A percentile compares a stretch with the other conserved stretches of the same genome.
Conservation (phyloP, 495 filamentous ascomycete species). For the Lepidopterella palustris region DNA sequence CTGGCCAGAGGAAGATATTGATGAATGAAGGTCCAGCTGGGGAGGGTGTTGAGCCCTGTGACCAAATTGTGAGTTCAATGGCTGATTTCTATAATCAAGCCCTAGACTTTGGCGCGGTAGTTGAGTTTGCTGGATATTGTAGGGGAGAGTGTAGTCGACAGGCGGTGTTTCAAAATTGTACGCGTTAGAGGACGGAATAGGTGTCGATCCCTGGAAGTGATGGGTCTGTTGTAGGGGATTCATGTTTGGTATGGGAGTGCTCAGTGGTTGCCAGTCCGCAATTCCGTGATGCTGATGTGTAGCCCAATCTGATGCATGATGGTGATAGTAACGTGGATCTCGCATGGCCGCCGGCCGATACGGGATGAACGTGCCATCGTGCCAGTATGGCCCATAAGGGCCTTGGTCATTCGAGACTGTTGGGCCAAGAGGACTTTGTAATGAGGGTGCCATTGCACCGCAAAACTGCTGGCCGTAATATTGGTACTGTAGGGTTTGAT, state of each 20-base stretch:
- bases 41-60: constrained; percentile 5
- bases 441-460: constrained; percentile 62
- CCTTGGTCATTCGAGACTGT: constrained; percentile 68
- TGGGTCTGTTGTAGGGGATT: constrained; percentile 14
- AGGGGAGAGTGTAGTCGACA: constrained; percentile 15
- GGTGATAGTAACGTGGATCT: constrained; percentile 48
- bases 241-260: constrained; percentile 13
- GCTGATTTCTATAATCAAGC: constrained; percentile 18
- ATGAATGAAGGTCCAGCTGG: constrained; percentile 2
- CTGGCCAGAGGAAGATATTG: constrained; percentile 20
- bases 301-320: constrained; percentile 21
- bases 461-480: constrained; percentile 46
- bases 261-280: constrained; percentile 11
- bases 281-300: constrained; percentile 8
- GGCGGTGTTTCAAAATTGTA: constrained; percentile 16
- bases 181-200: constrained; percentile 1
- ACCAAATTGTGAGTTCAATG: not conserved
- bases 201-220: constrained; percentile 10
- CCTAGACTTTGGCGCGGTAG: constrained; percentile 6
- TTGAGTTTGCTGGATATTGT: constrained; percentile 1
- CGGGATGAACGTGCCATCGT: constrained; percentile 68
- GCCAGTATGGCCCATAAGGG: constrained; percentile 71
- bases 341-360: constrained; percentile 61
- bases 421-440: constrained; percentile 63
- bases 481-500: constrained; percentile 24